Evolutionary conservation across 805 yeast species (phyloP), one percentile per base, ranked within the genome.

Genomic region (Clavispora asparagi): DNA sequence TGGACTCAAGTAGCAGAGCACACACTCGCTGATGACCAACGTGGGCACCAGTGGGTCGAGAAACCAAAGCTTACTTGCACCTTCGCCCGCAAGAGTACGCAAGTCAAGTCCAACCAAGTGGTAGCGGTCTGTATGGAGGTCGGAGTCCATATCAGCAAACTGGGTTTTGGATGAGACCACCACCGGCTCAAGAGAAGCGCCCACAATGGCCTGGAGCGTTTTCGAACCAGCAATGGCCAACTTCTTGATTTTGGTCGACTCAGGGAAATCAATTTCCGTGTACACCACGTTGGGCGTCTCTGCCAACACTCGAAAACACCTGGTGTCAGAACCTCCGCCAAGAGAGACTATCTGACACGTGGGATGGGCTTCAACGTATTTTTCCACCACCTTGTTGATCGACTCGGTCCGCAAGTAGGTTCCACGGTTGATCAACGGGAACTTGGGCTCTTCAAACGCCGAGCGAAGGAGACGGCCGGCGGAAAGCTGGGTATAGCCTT

Each of bases 261-360:
- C 77, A 9, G 76, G 75, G 57, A 85, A 85, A 61, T 86, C 95
- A 19, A 83, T 58, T 58, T 86, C 95, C 49, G 76, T 70, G 54
- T 81, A 81, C 1, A 54, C 56, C 30, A 83, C 51, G 35, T 56
- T 44, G 10, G 52, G 32, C 40, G 65, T 43, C 6, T 61, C 40
- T 7, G 65, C 57, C 36, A 85, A 60, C 13, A 81, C 49, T 9
- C 70, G 61, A 58, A 86, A 85, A 13, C 77, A 74, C 44, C 92
- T 60, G 0, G 94, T 84, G 56, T 87, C 95, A 13, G 87, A 83
- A 6, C 95, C 95, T 2, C 91, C 83, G 0, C 95, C 95, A n/a
- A 86, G 59, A 1, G 89, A 83, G 1, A 87, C 65, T 13, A 86
- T 74, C 57, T 85, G 84, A 40, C 78, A 63, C 17, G 44, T 39